phyloP scores from a whole-genome alignment of 208 protist genomes.

The Trypanosoma brucei region DNA sequence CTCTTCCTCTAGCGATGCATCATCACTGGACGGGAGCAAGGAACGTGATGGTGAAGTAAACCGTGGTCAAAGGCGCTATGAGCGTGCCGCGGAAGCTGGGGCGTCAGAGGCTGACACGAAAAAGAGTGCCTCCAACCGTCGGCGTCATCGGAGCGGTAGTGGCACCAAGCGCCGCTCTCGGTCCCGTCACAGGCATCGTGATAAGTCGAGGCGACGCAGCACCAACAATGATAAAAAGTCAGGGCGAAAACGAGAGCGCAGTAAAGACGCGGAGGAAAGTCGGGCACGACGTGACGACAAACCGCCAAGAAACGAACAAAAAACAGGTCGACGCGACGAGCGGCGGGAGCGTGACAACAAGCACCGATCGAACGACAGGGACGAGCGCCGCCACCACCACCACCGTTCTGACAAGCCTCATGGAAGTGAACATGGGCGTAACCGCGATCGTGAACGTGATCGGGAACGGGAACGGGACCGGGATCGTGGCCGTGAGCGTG shows the following conservation, averaged over 20 bases:
- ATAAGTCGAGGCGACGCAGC: constrained; percentile 4
- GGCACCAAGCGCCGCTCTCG: neutral
- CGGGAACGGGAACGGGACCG: constrained; percentile 6
- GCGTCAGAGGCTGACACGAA: constrained; percentile 14
- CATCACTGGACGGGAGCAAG: constrained; percentile 9
- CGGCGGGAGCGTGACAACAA: constrained; percentile 11
- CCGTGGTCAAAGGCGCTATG: constrained; percentile 15
- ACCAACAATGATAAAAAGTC: constrained; percentile 13
- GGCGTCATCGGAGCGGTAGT: constrained; percentile 2
- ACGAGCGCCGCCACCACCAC: constrained; percentile 14
- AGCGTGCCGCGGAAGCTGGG: constrained; percentile 8
- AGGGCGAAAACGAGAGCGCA: constrained; percentile 21
- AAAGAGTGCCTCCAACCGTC: constrained; percentile 20
- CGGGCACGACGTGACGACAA: constrained; percentile 1
- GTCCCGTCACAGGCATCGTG: constrained; percentile 3
- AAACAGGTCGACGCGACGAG: constrained; percentile 4
- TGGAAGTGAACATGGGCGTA: neutral
- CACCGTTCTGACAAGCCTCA: constrained; percentile 7
- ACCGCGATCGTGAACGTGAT: constrained; percentile 7
- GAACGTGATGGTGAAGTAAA: neutral
- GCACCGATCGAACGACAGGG: constrained; percentile 11
- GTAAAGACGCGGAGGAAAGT: constrained; percentile 2
- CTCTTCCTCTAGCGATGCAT: constrained; percentile 3
- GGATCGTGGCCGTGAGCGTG: constrained; percentile 22
- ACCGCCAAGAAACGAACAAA: neutral